Percentiles rank a stretch among this genome's conserved stretches.
Conservation (phyloP, 805 yeast species). For the Candida ortonii region DNA sequence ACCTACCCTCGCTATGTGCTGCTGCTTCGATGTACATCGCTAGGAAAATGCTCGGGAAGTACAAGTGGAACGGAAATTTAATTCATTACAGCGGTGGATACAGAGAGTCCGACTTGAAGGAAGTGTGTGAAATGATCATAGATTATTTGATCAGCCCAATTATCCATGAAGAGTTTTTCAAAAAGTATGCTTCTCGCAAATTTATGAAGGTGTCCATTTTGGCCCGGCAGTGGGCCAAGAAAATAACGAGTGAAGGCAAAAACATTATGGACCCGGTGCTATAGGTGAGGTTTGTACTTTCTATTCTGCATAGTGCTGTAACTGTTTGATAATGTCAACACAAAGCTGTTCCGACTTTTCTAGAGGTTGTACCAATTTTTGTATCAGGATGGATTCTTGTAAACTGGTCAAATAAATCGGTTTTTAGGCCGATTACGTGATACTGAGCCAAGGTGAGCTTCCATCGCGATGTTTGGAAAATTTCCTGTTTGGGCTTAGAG, state of each 20-base stretch:
- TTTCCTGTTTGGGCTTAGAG: no score
- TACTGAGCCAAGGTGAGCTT: no score
- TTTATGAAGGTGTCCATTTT: slow-evolving; percentile 81
- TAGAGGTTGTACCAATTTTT: no score
- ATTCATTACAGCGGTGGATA: slow-evolving; percentile 92
- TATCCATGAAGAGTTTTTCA: slow-evolving; percentile 87
- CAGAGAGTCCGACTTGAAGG: slow-evolving; percentile 65
- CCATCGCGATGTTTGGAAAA: no score
- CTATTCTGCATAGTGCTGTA: slow-evolving; percentile 5
- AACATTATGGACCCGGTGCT: slow-evolving; percentile 37
- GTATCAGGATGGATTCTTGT: no score
- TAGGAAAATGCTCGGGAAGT: slow-evolving; percentile 63
- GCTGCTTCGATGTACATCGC: slow-evolving; percentile 87
- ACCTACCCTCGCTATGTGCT: slow-evolving; percentile 74
- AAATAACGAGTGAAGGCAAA: slow-evolving; percentile 46
- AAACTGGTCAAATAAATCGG: no score
- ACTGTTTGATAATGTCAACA: no score
- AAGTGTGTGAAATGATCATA: slow-evolving; percentile 70
- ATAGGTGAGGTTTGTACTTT: slow-evolving; percentile 11
- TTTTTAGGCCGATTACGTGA: no score
- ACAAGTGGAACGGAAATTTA: slow-evolving; percentile 80
- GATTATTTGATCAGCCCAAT: slow-evolving; percentile 78
- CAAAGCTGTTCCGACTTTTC: no score
- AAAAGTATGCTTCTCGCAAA: slow-evolving; percentile 85
- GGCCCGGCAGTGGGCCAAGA: slow-evolving; percentile 81